Percentiles rank a stretch among this genome's conserved stretches.
These are phyloP conservation scores for Plasmodium cynomolgi DNA, from an alignment of 169 alveolate genomes.

Conservation along the genomic window DNA sequence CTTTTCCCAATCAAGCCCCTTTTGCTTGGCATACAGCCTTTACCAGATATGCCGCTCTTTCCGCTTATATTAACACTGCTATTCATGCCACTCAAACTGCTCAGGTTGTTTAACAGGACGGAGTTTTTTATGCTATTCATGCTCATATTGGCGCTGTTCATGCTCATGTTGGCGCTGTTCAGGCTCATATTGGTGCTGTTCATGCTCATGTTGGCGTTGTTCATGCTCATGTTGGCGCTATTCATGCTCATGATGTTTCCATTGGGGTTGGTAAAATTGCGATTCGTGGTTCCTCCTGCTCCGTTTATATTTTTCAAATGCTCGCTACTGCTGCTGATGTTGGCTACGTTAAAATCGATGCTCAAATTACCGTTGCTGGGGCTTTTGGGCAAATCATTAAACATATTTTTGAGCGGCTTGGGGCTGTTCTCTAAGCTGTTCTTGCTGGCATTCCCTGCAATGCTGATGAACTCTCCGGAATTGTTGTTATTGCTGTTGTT, in stretches of 20 bases:
- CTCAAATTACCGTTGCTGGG: slow-evolving; percentile 2
- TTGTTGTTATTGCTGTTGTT: background rate
- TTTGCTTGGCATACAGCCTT: background rate
- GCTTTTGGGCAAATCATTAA: slow-evolving; percentile 11
- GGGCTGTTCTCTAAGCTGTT: slow-evolving; percentile 8
- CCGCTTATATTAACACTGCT: slow-evolving; percentile 17
- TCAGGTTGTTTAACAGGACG: background rate
- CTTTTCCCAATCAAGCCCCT: background rate
- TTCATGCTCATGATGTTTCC: background rate
- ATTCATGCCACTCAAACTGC: slow-evolving; percentile 3
- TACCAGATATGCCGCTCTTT: background rate
- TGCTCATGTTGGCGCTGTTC: background rate
- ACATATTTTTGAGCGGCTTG: slow-evolving; percentile 3
- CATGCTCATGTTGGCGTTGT: background rate
- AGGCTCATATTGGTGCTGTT: background rate
- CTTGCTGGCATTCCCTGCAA: background rate
- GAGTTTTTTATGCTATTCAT: background rate
- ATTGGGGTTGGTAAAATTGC: slow-evolving; percentile 20
- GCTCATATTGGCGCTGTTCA: slow-evolving; percentile 11
- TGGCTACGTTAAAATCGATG: slow-evolving; percentile 6
- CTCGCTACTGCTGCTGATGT: background rate
- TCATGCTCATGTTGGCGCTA: background rate
- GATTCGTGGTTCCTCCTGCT: background rate
- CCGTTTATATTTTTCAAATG: background rate
- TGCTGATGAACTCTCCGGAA: background rate